A percentile compares a stretch with the other conserved stretches of the same genome.
Conservation (phyloP, 1,284 basidiomycete species). For the Inonotus hispidus region DNA sequence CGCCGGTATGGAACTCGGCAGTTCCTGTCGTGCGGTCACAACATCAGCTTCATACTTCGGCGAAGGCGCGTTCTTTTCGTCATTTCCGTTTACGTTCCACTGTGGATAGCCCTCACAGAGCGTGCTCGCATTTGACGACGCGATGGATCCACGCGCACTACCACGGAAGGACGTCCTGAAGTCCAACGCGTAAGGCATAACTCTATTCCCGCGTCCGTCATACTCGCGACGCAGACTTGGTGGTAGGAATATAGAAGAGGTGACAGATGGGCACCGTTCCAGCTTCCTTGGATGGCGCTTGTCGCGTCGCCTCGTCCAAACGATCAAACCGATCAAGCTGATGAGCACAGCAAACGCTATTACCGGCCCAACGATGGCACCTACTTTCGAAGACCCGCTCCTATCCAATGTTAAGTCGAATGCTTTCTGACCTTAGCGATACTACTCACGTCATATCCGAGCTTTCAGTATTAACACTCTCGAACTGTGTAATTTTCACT, state of each 20-base stretch:
- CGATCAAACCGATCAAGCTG: constrained; percentile 5
- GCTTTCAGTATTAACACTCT: background rate
- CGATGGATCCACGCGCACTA: background rate
- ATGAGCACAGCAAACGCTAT: background rate
- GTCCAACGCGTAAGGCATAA: constrained; percentile 6
- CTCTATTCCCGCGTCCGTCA: background rate
- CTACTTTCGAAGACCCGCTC: background rate
- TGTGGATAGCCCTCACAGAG: background rate
- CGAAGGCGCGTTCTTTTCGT: background rate
- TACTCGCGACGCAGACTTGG: constrained; percentile 2
- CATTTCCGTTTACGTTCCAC: background rate
- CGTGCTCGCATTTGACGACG: background rate
- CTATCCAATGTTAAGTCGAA: background rate
- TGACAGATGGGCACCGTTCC: background rate
- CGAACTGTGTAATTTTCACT: constrained; percentile 19
- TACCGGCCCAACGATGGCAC: constrained; percentile 14
- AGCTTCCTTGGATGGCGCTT: background rate
- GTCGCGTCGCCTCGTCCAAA: constrained; percentile 4
- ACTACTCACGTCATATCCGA: background rate
- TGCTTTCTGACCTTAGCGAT: background rate
- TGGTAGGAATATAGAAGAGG: constrained; percentile 11
- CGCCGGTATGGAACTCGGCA: background rate
- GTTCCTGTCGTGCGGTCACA: background rate
- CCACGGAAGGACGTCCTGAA: background rate
- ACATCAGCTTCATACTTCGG: background rate